Conservation (phyloP, 2,329 filamentous ascomycete species). For the Pseudofabraea citricarpa region DNA sequence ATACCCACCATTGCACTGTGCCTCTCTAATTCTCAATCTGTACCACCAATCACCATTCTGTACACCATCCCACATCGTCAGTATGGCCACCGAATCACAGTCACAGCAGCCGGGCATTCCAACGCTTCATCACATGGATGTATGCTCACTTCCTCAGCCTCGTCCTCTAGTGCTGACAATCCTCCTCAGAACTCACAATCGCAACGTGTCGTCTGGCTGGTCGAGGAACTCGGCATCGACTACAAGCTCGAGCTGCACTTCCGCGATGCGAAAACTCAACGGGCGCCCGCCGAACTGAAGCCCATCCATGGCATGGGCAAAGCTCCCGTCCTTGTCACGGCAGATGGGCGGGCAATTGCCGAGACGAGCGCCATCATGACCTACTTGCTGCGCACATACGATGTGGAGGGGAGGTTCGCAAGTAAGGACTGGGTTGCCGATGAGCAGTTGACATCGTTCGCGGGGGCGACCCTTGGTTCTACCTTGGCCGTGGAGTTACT, state of each 20-base stretch:
- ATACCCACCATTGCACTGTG: too few species aligned
- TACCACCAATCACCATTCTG: too few species aligned
- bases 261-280: conserved; percentile 50
- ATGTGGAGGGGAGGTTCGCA: conserved; percentile 22
- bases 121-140: conserved; percentile 24
- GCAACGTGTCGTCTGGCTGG: conserved; percentile 65
- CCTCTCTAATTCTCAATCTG: too few species aligned
- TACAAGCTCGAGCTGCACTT: conserved; percentile 67
- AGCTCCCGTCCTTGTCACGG: conserved; percentile 60
- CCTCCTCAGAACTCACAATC: conserved; percentile 57
- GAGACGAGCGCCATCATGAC: conserved; percentile 26
- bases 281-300: conserved; percentile 65
- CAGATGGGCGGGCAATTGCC: conserved; percentile 22
- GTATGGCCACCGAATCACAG: not conserved
- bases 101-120: conserved; percentile 9
- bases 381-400: conserved; percentile 29
- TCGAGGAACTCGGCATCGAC: conserved; percentile 64
- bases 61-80: too few species aligned
- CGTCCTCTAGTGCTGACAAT: not conserved
- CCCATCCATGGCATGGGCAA: conserved; percentile 80
- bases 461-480: conserved; percentile 20
- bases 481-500: conserved; percentile 20
- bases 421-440: conserved; percentile 24
- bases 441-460: conserved; percentile 24
- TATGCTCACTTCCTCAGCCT: conserved; percentile 5